These are phyloP conservation scores for Beauveria medogensis DNA, from an alignment of 2,329 filamentous ascomycete species.

Conservation along the genomic window DNA sequence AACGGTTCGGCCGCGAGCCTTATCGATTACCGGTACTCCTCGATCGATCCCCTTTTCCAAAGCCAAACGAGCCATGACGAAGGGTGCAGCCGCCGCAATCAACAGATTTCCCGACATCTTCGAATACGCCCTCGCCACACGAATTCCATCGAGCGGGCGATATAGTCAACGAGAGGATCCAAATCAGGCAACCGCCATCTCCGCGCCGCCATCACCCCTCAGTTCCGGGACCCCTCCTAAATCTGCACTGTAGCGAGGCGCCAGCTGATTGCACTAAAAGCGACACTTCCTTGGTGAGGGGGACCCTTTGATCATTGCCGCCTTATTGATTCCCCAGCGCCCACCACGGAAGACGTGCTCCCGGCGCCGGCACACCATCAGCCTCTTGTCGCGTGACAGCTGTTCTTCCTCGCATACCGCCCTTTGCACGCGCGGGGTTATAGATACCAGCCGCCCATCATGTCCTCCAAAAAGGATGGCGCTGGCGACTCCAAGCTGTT, in stretches of 20 bases:
- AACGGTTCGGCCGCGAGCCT: background rate
- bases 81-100: background rate
- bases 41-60: background rate
- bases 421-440: constrained; percentile 7
- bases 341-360: background rate
- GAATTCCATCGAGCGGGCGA: background rate
- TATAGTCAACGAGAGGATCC: background rate
- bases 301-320: background rate
- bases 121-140: too few species aligned
- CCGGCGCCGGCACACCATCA: background rate
- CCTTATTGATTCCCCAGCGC: background rate
- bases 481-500: constrained; percentile 99
- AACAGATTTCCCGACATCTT: background rate
- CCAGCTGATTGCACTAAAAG: constrained; percentile 4
- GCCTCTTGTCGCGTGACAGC: constrained; percentile 14
- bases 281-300: background rate
- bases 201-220: background rate
- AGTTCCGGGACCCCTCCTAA: background rate
- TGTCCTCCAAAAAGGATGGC: constrained; percentile 44
- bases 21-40: constrained; percentile 3
- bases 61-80: background rate
- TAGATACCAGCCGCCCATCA: constrained; percentile 25
- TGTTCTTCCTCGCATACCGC: background rate
- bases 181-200: background rate
- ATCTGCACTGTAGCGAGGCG: background rate